Evolutionary conservation across 352 stramenopile genomes (phyloP), one percentile per base, ranked within the genome.

Genomic region (Phytophthora pini): DNA sequence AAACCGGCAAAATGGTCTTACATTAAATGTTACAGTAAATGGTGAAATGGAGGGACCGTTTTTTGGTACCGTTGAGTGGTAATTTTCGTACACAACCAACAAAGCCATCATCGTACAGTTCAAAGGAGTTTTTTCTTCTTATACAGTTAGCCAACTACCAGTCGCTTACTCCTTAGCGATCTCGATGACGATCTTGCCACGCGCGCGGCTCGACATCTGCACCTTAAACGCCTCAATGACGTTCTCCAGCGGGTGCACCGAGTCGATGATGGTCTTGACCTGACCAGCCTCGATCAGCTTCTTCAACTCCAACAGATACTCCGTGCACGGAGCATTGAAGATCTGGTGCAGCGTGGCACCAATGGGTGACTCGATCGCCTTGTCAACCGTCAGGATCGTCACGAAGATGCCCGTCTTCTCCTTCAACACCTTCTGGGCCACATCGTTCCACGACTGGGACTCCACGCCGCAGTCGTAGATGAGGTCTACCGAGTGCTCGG

Each of bases 291-390:
- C 61, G 22, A 83, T 65, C 6, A 88, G 54, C 26, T 67, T 68
- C 24, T 70, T 72, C 26, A 90, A 52, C 56, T 69, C 65, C 39
- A 70, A 3, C 7, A 77, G 45, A 43, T 68, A 60, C 52, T 65
- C 54, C 0, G 66, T 57, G 54, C 58, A 43, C n/a, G 65, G 59
- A 31, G 53, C 32, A 38, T 62, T 65, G 36, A 70, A 62, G 31
- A 70, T 65, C 39, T 74, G 62, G 38, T 73, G 29, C 5, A 45
- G 17, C 22, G 55, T 74, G 2, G 79, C 84, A 20, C 82, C 87
- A 10, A 90, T 87, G n/a, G 82, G 59, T 5, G 85, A 82, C 47
- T 84, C 80, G 27, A 84, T 83, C 3, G 72, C 79, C 11, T 76
- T 60, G 40, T 65, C 57, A 15, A 80, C 76, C 38, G 17, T 22